These are phyloP conservation scores for Rubroboletus pulcherrimus DNA, from an alignment of 768 basidiomycete genomes.

Conservation along the genomic window DNA sequence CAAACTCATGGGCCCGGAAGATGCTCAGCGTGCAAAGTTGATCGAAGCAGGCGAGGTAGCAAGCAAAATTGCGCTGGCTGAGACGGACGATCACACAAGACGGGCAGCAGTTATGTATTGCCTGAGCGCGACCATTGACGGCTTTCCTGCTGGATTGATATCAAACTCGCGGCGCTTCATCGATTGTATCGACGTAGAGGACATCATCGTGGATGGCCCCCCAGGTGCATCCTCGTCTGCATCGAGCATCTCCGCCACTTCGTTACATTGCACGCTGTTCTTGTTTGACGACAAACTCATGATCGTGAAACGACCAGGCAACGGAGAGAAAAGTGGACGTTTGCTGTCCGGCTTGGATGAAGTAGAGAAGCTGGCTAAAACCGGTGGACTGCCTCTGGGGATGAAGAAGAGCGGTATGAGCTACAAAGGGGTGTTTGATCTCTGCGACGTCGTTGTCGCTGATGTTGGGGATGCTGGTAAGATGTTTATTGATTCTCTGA, in stretches of 20 bases:
- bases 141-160: constrained; percentile 87
- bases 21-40: constrained; percentile 75
- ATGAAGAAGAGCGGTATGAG: constrained; percentile 79
- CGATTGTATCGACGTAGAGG: constrained; percentile 92
- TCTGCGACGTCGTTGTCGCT: constrained; percentile 78
- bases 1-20: constrained; percentile 77
- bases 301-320: constrained; percentile 80
- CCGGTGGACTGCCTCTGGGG: constrained; percentile 54
- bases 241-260: constrained; percentile 38
- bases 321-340: constrained; percentile 71
- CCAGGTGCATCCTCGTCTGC: constrained; percentile 40
- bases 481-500: constrained; percentile 19
- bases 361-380: constrained; percentile 66
- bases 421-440: constrained; percentile 80
- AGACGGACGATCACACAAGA: constrained; percentile 88
- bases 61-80: constrained; percentile 85
- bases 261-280: constrained; percentile 83
- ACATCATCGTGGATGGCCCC: constrained; percentile 52
- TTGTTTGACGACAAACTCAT: constrained; percentile 93
- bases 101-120: constrained; percentile 87
- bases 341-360: constrained; percentile 74
- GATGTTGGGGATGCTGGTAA: constrained; percentile 84
- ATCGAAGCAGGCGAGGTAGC: constrained; percentile 84
- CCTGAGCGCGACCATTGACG: constrained; percentile 79
- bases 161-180: constrained; percentile 84